phyloP scores from a whole-genome alignment of 192 early-diverging fungal species.

The Mortierella claussenii region DNA sequence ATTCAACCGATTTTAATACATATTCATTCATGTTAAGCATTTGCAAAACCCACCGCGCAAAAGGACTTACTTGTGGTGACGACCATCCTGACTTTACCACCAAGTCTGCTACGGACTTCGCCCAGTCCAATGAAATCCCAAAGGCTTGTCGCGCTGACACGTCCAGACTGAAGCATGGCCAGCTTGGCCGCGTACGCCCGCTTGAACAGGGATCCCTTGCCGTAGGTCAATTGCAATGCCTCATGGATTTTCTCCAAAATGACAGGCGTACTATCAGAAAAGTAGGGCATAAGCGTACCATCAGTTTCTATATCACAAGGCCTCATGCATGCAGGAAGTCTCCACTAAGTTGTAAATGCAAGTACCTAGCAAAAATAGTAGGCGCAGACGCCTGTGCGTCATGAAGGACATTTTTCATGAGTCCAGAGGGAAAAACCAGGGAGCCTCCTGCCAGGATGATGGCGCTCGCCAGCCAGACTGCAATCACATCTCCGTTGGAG shows the following conservation, averaged over 20 bases:
- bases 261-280: conserved; percentile 24
- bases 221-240: conserved; percentile 40
- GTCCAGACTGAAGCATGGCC: conserved; percentile 15
- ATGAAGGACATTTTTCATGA: conserved; percentile 51
- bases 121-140: conserved; percentile 47
- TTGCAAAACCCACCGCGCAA: too few relatives aligned
- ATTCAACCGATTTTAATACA: not conserved
- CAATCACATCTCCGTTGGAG: conserved; percentile 45
- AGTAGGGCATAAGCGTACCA: not conserved
- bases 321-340: too few relatives aligned
- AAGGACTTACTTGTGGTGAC: conserved; percentile 46
- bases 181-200: conserved; percentile 28
- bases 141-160: conserved; percentile 27
- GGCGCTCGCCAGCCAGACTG: conserved; percentile 31
- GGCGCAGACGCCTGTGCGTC: conserved; percentile 31
- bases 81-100: conserved; percentile 37
- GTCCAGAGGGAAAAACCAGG: conserved; percentile 29
- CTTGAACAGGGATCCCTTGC: conserved; percentile 33
- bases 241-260: conserved; percentile 49
- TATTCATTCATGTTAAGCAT: too few relatives aligned
- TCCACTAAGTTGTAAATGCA: too few relatives aligned
- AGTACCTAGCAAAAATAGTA: conserved; percentile 49
- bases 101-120: conserved; percentile 32
- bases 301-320: too few relatives aligned
- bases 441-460: conserved; percentile 38